Conservation (phyloP, 805 yeast species). For the Hanseniaspora valbyensis region DNA sequence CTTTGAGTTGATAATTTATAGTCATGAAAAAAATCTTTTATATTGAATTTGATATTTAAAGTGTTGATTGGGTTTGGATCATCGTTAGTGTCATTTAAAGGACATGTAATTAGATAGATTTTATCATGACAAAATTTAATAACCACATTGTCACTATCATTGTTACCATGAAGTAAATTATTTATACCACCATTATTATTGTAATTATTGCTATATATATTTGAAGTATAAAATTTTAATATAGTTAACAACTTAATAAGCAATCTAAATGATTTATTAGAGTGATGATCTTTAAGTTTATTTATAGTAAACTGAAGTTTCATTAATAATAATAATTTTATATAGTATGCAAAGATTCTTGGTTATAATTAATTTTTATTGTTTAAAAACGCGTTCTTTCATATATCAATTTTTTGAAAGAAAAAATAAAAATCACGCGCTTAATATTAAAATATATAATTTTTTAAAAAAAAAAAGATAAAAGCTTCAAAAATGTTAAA, state of each 20-base stretch:
- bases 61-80: constrained; percentile 6
- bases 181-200: background rate
- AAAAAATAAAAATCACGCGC: too few relatives aligned
- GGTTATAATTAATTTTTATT: too few relatives aligned
- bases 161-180: background rate
- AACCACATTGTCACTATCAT: constrained; percentile 10
- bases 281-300: constrained; percentile 4
- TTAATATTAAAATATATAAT: too few relatives aligned
- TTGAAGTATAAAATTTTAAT: constrained; percentile 9
- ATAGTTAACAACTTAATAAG: constrained; percentile 4
- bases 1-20: constrained; percentile 8
- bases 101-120: constrained; percentile 2
- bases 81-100: background rate
- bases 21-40: constrained; percentile 6
- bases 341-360: too few relatives aligned
- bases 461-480: too few relatives aligned
- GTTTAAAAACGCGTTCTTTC: too few relatives aligned
- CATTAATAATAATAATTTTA: background rate
- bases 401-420: too few relatives aligned
- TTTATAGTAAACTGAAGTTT: constrained; percentile 13
- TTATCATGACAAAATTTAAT: constrained; percentile 10
- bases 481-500: too few relatives aligned
- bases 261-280: constrained; percentile 4
- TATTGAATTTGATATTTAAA: constrained; percentile 2
- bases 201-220: background rate